Evolutionary conservation across 768 basidiomycete genomes (phyloP).

Genomic region (Hydnum rufescens): DNA sequence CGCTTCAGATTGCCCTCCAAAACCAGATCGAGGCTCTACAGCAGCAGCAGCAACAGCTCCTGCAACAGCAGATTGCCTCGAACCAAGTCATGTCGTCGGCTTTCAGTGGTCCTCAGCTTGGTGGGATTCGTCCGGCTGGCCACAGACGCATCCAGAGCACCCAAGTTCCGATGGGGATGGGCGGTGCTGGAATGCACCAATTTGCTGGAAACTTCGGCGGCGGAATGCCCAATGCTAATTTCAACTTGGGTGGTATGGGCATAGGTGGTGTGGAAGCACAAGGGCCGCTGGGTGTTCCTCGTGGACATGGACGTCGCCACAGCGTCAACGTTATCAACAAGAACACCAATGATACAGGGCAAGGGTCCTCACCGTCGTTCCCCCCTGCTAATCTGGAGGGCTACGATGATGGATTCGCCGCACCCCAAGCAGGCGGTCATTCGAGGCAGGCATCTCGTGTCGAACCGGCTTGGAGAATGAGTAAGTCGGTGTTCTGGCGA

Average conservation of each 20-base stretch:
- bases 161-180: conserved; percentile 36
- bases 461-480: conserved; percentile 78
- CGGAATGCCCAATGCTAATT: conserved; percentile 14
- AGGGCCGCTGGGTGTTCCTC: conserved; percentile 38
- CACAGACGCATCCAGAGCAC: conserved; percentile 80
- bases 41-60: conserved; percentile 76
- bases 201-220: conserved; percentile 8
- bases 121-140: conserved; percentile 18
- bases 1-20: conserved; percentile 59
- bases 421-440: conserved; percentile 39
- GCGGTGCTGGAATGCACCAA: conserved; percentile 22
- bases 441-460: conserved; percentile 55
- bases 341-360: conserved; percentile 15
- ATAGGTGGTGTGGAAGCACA: conserved; percentile 26
- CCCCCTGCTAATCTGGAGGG: conserved; percentile 23
- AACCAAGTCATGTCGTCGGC: conserved; percentile 46
- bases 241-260: conserved; percentile 18
- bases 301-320: conserved; percentile 75
- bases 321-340: conserved; percentile 87
- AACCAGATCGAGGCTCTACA: conserved; percentile 79
- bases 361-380: background rate
- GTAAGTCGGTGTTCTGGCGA: conserved; percentile 27
- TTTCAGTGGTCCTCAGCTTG: conserved; percentile 53
- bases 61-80: conserved; percentile 78
- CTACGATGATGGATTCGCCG: conserved; percentile 65